phyloP scores from a whole-genome alignment of 2,329 filamentous ascomycete genomes.

The Colletotrichum filicis region DNA sequence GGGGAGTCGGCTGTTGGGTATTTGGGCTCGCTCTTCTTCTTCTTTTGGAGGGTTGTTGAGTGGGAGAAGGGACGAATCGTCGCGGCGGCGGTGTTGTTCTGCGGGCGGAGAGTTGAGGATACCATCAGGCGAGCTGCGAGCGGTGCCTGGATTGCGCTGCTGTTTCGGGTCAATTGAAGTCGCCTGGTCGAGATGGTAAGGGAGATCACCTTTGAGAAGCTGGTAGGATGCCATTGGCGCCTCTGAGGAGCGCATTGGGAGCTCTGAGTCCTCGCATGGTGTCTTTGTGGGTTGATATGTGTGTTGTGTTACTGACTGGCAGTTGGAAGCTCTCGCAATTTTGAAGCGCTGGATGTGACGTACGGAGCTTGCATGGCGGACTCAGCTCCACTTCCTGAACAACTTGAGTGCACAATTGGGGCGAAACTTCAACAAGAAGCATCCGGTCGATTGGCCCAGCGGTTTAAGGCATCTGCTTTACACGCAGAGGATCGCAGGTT shows the following conservation, averaged over 20 bases:
- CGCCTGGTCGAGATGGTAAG: no score
- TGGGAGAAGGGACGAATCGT: slow-evolving; percentile 44
- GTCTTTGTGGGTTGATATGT: background rate
- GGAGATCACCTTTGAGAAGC: slow-evolving; percentile 13
- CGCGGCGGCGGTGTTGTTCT: background rate
- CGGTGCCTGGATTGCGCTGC: slow-evolving; percentile 12
- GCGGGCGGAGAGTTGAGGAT: background rate
- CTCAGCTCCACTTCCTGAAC: background rate
- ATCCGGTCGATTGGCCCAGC: slow-evolving; percentile 49
- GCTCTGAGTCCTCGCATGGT: slow-evolving; percentile 13
- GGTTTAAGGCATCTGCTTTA: slow-evolving; percentile 54
- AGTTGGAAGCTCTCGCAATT: slow-evolving; percentile 2
- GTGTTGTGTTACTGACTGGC: background rate
- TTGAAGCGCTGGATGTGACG: background rate
- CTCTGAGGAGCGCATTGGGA: slow-evolving; percentile 10
- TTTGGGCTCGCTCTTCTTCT: slow-evolving; percentile 45
- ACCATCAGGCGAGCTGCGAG: slow-evolving; percentile 21
- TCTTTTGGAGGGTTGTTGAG: slow-evolving; percentile 47
- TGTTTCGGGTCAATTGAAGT: background rate
- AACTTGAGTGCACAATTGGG: rapidly evolving
- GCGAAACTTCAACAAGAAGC: rapidly evolving
- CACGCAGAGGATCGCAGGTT: slow-evolving; percentile 57
- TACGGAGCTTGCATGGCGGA: background rate
- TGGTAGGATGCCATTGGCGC: slow-evolving; percentile 27
- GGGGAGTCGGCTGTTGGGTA: slow-evolving; percentile 35